Conservation (phyloP, 169 alveolate genomes). For the Theileria equi region DNA sequence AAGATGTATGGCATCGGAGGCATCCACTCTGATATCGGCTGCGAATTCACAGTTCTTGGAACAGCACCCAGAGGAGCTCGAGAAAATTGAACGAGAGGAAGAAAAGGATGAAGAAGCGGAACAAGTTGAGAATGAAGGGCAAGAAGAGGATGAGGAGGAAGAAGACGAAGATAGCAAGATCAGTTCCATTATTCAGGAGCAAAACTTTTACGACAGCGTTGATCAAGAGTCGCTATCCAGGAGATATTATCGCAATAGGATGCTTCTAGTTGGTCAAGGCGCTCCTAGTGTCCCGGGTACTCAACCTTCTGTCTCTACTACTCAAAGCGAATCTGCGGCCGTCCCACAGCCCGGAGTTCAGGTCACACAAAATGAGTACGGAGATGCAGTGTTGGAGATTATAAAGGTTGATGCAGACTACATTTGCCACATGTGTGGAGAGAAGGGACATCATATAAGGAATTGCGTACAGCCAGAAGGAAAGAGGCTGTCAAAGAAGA, state of each 20-base stretch:
- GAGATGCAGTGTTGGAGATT: neutral
- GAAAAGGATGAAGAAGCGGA: neutral
- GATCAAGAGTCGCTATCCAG: conserved; percentile 25
- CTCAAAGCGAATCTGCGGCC: neutral
- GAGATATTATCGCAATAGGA: conserved; percentile 47
- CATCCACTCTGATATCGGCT: conserved; percentile 26
- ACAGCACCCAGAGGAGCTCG: too few species aligned
- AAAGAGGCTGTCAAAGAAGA: conserved; percentile 74
- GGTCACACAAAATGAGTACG: neutral
- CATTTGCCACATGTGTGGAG: conserved; percentile 86
- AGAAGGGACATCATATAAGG: conserved; percentile 80
- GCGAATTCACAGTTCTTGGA: conserved; percentile 30
- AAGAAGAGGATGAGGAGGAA: neutral
- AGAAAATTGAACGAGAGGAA: neutral
- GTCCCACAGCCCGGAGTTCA: neutral
- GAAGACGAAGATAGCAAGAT: conserved; percentile 55
- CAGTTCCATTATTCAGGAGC: conserved; percentile 34
- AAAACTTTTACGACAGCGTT: conserved; percentile 33
- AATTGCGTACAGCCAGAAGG: conserved; percentile 75
- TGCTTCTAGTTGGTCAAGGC: conserved; percentile 2
- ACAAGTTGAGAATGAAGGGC: neutral
- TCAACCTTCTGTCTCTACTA: neutral
- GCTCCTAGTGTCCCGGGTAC: neutral
- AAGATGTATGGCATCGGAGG: conserved; percentile 47
- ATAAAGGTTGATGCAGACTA: conserved; percentile 57